Conservation (phyloP, 768 basidiomycete genomes). For the Leccinum arenicola region DNA sequence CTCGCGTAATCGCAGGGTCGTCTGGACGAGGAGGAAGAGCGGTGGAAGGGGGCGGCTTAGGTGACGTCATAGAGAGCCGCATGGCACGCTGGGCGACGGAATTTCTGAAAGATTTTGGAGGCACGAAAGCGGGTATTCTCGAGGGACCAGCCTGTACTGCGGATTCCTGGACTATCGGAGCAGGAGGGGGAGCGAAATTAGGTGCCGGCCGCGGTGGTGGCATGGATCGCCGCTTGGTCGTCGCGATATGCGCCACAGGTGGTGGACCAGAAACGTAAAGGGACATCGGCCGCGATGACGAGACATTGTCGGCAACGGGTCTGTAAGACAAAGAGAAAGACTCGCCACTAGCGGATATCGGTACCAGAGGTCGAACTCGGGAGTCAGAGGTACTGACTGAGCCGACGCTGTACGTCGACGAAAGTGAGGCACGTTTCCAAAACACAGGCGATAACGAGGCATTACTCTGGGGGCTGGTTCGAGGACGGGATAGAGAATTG, state of each 20-base stretch:
- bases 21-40: conserved; percentile 68
- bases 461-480: conserved; percentile 41
- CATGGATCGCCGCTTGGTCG: conserved; percentile 55
- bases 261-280: conserved; percentile 15
- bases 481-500: conserved; percentile 26
- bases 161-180: conserved; percentile 41
- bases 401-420: conserved; percentile 45
- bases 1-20: conserved; percentile 36
- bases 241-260: conserved; percentile 15
- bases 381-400: conserved; percentile 45
- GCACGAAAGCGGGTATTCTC: conserved; percentile 4
- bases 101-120: conserved; percentile 46
- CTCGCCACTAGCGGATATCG: conserved; percentile 1
- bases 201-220: conserved; percentile 77
- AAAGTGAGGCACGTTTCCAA: conserved; percentile 51
- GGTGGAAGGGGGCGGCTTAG: conserved; percentile 60
- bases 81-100: conserved; percentile 56
- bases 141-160: conserved; percentile 1
- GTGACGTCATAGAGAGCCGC: conserved; percentile 57
- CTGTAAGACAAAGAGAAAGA: conserved; percentile 13
- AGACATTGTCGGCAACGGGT: conserved; percentile 3
- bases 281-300: conserved; percentile 21
- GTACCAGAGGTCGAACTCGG: conserved; percentile 18
- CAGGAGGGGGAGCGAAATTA: conserved; percentile 65
- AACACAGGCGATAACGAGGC: conserved; percentile 48